Evolutionary conservation across 495 filamentous ascomycete species (phyloP), one percentile per base, ranked within the genome.

Genomic region (Podospora comata): DNA sequence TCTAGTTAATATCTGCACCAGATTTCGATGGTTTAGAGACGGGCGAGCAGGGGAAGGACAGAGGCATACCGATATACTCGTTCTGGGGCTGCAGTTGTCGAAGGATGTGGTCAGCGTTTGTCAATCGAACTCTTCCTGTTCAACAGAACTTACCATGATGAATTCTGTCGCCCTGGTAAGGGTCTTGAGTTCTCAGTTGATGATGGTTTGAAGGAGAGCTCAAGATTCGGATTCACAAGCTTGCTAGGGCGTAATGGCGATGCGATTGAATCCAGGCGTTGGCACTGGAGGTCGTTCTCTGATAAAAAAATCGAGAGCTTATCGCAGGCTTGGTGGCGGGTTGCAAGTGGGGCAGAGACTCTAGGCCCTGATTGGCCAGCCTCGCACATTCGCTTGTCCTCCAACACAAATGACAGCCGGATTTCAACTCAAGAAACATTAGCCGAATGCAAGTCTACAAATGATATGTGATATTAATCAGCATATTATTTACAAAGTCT

Each of bases 1-100:
- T 18, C 55, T 58, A 58, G 55, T 19, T 20, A 58, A 7, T 58
- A 5, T 58, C n/a, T 19, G n/a, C n/a, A 19, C 7, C 15, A 58
- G 6, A 20, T 26, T 19, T 58, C 13, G 55, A 26, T 58, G 18
- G 55, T 20, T 19, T 58, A 15, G 19, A 20, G 18, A 9, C 6
- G n/a, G 39, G 39, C 39, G 39, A 11, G 5, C 15, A 2, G 39
- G 13, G 30, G 18, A 34, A 23, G 56, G 67, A 62, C 30, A 56
- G 39, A 23, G 60, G 65, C 75, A 72, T 74, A 76, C 74, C 94
- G 80, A 98, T 97, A 79, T 97, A 96, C 79, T 94, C 91, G 82
- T 94, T 93, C 83, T 95, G 92, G 87, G 92, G 92, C 91, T 92
- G 74, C 77, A 77, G 76, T 65, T 6, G 56, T 6, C 28, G 65